Conservation (phyloP, 805 yeast species). For the Wickerhamomyces chambardii region DNA sequence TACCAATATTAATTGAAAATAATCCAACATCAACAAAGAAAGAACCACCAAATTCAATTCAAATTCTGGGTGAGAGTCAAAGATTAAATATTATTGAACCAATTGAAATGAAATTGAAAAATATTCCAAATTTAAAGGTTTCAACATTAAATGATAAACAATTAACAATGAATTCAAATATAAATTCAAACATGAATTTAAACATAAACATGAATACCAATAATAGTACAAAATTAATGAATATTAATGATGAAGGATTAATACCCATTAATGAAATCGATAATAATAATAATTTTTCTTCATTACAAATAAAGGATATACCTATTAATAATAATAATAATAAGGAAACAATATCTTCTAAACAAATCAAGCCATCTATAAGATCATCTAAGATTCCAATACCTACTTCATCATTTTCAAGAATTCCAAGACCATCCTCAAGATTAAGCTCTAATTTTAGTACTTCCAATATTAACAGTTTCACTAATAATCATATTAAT, state of each 20-base stretch:
- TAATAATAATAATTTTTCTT: too few relatives aligned
- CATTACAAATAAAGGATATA: too few relatives aligned
- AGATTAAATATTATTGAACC: slow-evolving; percentile 8
- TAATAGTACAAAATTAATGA: too few relatives aligned
- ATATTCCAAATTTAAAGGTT: too few relatives aligned
- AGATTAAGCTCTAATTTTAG: neutral
- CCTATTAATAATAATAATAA: neutral
- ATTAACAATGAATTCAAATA: neutral
- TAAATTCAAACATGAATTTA: neutral
- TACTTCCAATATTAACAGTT: slow-evolving; percentile 1
- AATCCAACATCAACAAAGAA: slow-evolving; percentile 21
- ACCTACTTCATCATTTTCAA: slow-evolving; percentile 5
- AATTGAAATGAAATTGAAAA: too few relatives aligned
- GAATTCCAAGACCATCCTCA: slow-evolving; percentile 16
- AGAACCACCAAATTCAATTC: slow-evolving; percentile 2
- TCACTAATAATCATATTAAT: slow-evolving; percentile 3
- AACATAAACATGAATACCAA: neutral
- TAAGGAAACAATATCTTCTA: slow-evolving; percentile 1
- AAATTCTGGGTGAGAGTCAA: slow-evolving; percentile 5
- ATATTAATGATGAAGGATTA: too few relatives aligned
- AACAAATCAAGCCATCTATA: slow-evolving; percentile 4
- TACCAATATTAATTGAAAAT: slow-evolving; percentile 25
- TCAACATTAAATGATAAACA: neutral
- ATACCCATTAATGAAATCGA: too few relatives aligned
- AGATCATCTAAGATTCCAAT: slow-evolving; percentile 6